These are phyloP conservation scores for Salix brachista DNA, from an alignment of 345 rosid species.

Conservation along the genomic window DNA sequence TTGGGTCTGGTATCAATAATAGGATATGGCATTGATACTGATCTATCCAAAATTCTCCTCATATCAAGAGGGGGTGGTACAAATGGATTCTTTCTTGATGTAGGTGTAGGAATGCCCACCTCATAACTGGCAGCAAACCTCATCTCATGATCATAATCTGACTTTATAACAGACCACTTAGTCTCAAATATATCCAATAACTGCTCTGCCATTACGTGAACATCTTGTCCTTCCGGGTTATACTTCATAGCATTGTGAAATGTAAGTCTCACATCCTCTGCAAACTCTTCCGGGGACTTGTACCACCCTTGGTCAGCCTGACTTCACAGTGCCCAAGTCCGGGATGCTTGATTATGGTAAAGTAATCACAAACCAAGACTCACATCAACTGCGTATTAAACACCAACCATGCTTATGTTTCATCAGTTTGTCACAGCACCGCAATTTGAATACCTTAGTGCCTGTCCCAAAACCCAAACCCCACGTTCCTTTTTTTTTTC, in stretches of 20 bases:
- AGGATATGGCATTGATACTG: slow-evolving; percentile 58
- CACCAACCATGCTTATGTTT: too few species aligned
- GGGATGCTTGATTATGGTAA: too few species aligned
- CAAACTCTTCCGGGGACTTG: slow-evolving; percentile 86
- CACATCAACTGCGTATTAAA: too few species aligned
- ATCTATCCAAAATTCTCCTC: slow-evolving; percentile 73
- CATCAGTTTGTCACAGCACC: too few species aligned
- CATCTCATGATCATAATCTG: slow-evolving; percentile 69
- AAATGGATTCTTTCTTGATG: slow-evolving; percentile 56
- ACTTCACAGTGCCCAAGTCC: too few species aligned
- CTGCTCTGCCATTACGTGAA: slow-evolving; percentile 77
- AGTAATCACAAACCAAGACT: too few species aligned
- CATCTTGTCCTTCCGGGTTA: slow-evolving; percentile 98
- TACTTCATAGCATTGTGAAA: slow-evolving; percentile 92
- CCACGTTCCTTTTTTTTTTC: too few species aligned
- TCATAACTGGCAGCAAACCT: slow-evolving; percentile 54
- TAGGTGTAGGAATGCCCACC: slow-evolving; percentile 48
- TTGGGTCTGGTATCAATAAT: slow-evolving; percentile 41
- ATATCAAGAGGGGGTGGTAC: slow-evolving; percentile 65
- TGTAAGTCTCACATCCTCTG: slow-evolving; percentile 98
- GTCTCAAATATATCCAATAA: slow-evolving; percentile 76
- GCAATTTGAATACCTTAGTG: too few species aligned
- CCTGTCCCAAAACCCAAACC: too few species aligned
- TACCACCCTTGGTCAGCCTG: too few species aligned
- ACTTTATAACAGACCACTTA: slow-evolving; percentile 74